Conservation (phyloP, 2,329 filamentous ascomycete genomes). For the Colletotrichum orbiculare region DNA sequence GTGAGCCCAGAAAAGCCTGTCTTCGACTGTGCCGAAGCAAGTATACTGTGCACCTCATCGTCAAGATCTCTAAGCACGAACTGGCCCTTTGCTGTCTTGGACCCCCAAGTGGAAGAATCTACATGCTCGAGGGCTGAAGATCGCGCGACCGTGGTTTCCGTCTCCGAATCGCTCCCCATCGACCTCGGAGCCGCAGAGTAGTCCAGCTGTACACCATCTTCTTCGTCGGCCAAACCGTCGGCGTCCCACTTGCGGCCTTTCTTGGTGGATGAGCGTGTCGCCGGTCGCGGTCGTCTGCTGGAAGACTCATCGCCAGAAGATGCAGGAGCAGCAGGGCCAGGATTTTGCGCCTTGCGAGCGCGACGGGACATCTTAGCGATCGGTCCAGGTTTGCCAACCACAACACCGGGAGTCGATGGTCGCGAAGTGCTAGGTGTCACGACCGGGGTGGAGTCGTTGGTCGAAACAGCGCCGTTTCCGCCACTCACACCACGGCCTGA, state of each 20-base stretch:
- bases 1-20: slow-evolving; percentile 53
- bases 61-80: slow-evolving; percentile 94
- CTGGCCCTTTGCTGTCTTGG: slow-evolving; percentile 85
- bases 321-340: slow-evolving; percentile 66
- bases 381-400: slow-evolving; percentile 80
- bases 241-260: slow-evolving; percentile 93
- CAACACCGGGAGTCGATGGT: slow-evolving; percentile 77
- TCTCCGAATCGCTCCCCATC: slow-evolving; percentile 63
- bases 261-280: slow-evolving; percentile 71
- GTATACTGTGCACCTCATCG: slow-evolving; percentile 90
- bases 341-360: slow-evolving; percentile 77
- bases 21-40: slow-evolving; percentile 80
- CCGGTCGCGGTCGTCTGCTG: slow-evolving; percentile 66
- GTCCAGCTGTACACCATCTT: slow-evolving; percentile 82
- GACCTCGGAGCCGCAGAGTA: slow-evolving; percentile 78
- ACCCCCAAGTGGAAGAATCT: slow-evolving; percentile 85
- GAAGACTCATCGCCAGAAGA: slow-evolving; percentile 88
- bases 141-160: slow-evolving; percentile 57
- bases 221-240: slow-evolving; percentile 87
- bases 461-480: slow-evolving; percentile 49
- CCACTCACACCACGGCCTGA: slow-evolving; percentile 48
- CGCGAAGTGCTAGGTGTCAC: slow-evolving; percentile 81
- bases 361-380: slow-evolving; percentile 83
- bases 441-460: slow-evolving; percentile 76
- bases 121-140: slow-evolving; percentile 77